phyloP scores from a whole-genome alignment of 768 basidiomycete genomes.

The Suillus paluster region DNA sequence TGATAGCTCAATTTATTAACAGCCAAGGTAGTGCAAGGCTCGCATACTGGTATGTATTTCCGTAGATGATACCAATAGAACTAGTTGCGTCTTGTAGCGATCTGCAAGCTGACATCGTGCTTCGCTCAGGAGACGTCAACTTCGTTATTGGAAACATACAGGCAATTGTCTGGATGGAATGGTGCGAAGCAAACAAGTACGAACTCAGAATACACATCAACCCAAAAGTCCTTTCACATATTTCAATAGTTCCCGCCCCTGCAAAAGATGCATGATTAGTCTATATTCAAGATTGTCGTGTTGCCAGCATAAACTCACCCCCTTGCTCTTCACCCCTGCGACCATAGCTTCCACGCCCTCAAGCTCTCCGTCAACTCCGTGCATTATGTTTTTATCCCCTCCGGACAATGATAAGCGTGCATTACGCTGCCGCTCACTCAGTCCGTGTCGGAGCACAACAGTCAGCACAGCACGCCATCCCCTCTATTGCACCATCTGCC shows the following conservation, averaged over 20 bases:
- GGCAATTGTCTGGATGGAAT: not conserved
- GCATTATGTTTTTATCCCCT: constrained; percentile 37
- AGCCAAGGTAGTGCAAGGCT: too few relatives aligned
- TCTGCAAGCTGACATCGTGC: not conserved
- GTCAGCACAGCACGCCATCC: constrained; percentile 84
- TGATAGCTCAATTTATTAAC: too few relatives aligned
- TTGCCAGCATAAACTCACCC: constrained; percentile 51
- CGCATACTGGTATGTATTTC: not conserved
- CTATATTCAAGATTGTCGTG: constrained; percentile 11
- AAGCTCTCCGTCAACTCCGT: constrained; percentile 31
- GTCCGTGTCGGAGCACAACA: constrained; percentile 67
- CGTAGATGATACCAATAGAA: not conserved
- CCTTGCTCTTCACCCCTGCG: constrained; percentile 71
- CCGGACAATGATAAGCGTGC: constrained; percentile 32
- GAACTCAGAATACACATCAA: constrained; percentile 34
- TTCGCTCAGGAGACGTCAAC: not conserved
- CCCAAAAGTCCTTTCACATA: constrained; percentile 74
- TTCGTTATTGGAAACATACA: not conserved
- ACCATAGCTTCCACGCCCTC: constrained; percentile 75
- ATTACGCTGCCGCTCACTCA: constrained; percentile 57
- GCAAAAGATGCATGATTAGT: constrained; percentile 16
- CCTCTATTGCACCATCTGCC: constrained; percentile 48
- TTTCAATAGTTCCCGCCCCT: constrained; percentile 73
- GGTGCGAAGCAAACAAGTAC: not conserved
- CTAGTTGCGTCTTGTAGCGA: not conserved